Base-by-base conservation (phyloP, 176 grass and related monocot species). In the Poa pratensis region DNA sequence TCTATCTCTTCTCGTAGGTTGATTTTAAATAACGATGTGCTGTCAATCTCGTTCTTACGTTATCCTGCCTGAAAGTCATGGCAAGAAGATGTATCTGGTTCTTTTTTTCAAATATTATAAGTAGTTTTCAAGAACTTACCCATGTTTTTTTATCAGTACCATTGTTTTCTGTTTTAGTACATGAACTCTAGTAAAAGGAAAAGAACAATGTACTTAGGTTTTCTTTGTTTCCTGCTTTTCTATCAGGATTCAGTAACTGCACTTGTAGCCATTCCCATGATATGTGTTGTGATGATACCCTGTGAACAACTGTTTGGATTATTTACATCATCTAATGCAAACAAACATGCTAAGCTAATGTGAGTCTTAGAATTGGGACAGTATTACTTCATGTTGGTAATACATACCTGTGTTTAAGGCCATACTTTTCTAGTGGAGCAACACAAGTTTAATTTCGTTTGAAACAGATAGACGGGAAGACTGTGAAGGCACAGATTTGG, bases 401-500 rank as follows among this genome's bases (percentile, higher is more conserved):
- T 82, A 5, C 46, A 42, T 76, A 52, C 30, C 59, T 15, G 0
- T 54, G 43, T 42, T 42, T 78, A 65, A 72, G 54, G 24, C 15
- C 53, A 88, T 77, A 30, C 30, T 5, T 35, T 37, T 71, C 15
- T 23, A 58, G 53, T 78, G 73, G 5, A 80, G 39, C 69, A 80
- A 16, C 69, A 63, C n/a, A 45, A 43, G 18, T 52, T 75, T 55
- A 16, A 51, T 73, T 55, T 83, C 49, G 15, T n/a, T 84, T 76
- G 81, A 24, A 19, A 80, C 79, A 91, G 86, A 91, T 89, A 69
- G 86, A 91, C 2, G 92, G 80, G 27, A 94, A 88, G 80, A 94
- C 86, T 53, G 65, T 91, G 80, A 94, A 94, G 71, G 92, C 86
- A 42, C 88, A 94, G 62, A 94, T 94, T 51, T 94, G 92, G 92